Evolutionary conservation across 139 green algal genomes (phyloP).

Genomic region (Zygnema circumcarinatum): DNA sequence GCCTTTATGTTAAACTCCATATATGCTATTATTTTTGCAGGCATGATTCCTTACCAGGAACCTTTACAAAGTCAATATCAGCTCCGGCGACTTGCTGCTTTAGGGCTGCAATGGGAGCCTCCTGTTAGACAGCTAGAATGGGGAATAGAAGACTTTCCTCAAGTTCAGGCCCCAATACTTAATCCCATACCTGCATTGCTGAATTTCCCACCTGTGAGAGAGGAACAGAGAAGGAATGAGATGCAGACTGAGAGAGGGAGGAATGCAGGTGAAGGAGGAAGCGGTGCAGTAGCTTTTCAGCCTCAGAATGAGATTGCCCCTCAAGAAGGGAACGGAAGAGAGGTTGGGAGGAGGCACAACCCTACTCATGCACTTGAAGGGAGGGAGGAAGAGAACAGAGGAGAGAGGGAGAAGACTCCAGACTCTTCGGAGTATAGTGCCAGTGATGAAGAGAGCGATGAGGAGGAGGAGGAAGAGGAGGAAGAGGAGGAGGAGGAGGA

Average conservation of each 20-base stretch:
- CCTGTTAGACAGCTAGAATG: not conserved
- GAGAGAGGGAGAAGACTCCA: constrained; percentile 1
- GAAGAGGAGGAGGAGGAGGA: constrained; percentile 30
- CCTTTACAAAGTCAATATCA: constrained; percentile 45
- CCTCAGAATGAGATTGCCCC: not conserved
- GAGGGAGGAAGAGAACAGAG: not conserved
- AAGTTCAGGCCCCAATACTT: not conserved
- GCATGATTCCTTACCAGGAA: constrained; percentile 50
- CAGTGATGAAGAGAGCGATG: constrained; percentile 11
- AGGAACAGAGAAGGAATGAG: too few species aligned
- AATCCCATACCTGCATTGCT: too few species aligned
- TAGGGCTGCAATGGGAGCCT: not conserved
- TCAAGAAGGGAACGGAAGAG: not conserved
- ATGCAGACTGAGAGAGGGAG: not conserved
- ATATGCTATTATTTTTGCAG: constrained; percentile 22
- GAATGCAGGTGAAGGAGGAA: not conserved
- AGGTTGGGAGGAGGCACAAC: not conserved
- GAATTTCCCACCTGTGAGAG: too few species aligned
- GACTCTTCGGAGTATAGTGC: constrained; percentile 6
- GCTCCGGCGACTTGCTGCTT: constrained; percentile 1
- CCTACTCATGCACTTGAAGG: not conserved
- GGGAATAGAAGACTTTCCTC: not conserved
- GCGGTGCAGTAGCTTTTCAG: not conserved
- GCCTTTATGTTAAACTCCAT: too few species aligned
- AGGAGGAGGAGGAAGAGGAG: constrained; percentile 26